A percentile compares a stretch with the other conserved stretches of the same genome.
phyloP scores from a whole-genome alignment of 345 rosid species.

The Cardamine chenopodiifolia region DNA sequence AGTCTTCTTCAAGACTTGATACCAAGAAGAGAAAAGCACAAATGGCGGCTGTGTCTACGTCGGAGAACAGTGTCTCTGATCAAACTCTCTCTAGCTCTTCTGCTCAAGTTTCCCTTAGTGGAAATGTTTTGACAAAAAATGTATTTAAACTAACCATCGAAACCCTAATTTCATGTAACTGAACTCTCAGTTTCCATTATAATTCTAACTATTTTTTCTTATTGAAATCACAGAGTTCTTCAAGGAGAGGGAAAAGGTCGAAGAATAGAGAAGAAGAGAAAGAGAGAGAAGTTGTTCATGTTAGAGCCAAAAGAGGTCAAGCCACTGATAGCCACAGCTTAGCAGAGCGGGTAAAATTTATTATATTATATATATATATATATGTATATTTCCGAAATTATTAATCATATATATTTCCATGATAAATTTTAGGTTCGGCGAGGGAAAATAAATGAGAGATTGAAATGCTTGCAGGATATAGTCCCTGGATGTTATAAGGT shows the following conservation, averaged over 20 bases:
- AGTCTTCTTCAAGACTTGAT: slow-evolving; percentile 46
- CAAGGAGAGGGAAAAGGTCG: slow-evolving; percentile 54
- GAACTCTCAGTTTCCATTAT: not conserved
- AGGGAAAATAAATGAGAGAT: slow-evolving; percentile 77
- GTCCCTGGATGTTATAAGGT: slow-evolving; percentile 94
- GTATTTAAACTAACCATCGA: not conserved
- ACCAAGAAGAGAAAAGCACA: slow-evolving; percentile 49
- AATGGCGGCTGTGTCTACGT: slow-evolving; percentile 25
- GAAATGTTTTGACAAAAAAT: slow-evolving; percentile 25
- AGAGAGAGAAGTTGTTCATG: slow-evolving; percentile 76
- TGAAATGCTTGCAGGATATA: slow-evolving; percentile 69
- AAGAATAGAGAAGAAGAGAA: slow-evolving; percentile 52
- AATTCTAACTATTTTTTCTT: not conserved
- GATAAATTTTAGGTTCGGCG: slow-evolving; percentile 60
- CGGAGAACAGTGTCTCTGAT: slow-evolving; percentile 43
- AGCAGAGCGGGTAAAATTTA: slow-evolving; percentile 71
- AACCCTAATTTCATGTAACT: slow-evolving; percentile 26
- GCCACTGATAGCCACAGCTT: slow-evolving; percentile 95
- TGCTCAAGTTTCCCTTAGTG: slow-evolving; percentile 34
- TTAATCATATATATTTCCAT: not conserved
- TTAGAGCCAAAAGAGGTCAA: slow-evolving; percentile 94
- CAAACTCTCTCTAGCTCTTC: slow-evolving; percentile 31
- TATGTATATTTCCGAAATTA: not conserved
- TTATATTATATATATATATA: not conserved
- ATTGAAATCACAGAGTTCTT: slow-evolving; percentile 25